A percentile compares a stretch with the other conserved stretches of the same genome.
These are phyloP conservation scores for Eimeria nieschulzi DNA, from an alignment of 169 alveolate genomes.

Conservation along the genomic window DNA sequence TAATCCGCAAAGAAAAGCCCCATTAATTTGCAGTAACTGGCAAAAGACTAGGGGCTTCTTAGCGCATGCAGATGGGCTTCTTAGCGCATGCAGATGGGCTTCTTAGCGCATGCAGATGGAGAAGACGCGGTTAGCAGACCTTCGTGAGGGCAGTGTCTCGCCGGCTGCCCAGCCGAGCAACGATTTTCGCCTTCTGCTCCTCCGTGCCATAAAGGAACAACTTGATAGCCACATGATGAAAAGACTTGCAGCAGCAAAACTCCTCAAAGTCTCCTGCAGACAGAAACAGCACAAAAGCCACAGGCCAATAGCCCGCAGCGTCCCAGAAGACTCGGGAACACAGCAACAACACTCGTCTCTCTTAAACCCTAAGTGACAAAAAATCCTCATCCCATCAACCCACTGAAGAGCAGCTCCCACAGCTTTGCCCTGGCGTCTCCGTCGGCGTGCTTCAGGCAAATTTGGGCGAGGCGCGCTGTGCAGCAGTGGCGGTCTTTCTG, in stretches of 20 bases:
- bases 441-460: constrained; percentile 32
- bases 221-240: constrained; percentile 50
- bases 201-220: constrained; percentile 31
- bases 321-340: too few species aligned
- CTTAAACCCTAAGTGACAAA: not conserved
- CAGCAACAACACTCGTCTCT: not conserved
- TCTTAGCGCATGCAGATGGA: not conserved
- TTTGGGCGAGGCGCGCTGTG: constrained; percentile 43
- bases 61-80: not conserved
- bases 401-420: constrained; percentile 40
- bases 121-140: not conserved
- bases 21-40: not conserved
- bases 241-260: constrained; percentile 19
- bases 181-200: constrained; percentile 18
- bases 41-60: not conserved
- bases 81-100: not conserved
- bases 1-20: not conserved
- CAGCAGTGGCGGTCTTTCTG: constrained; percentile 64
- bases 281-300: too few species aligned
- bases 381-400: not conserved
- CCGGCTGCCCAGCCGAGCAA: not conserved
- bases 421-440: constrained; percentile 4
- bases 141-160: constrained; percentile 14
- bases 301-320: too few species aligned
- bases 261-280: constrained; percentile 37